phyloP scores from a whole-genome alignment of 192 early-diverging fungal species.

The Coemansia erecta region DNA sequence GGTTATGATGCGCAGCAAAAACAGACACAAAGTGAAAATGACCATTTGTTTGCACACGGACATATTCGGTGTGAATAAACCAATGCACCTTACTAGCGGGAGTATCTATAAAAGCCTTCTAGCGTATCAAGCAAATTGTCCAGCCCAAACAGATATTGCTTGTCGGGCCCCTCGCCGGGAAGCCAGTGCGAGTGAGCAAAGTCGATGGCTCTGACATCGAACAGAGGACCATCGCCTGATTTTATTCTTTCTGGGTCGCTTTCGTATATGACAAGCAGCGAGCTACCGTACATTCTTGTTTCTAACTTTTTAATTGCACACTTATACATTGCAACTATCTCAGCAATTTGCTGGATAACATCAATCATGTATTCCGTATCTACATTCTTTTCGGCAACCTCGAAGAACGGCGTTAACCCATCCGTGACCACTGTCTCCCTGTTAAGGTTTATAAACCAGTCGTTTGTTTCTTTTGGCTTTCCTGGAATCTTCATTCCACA shows the following conservation, averaged over 20 bases:
- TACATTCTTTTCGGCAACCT: constrained; percentile 52
- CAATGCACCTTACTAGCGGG: neutral
- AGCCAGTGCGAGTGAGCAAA: constrained; percentile 84
- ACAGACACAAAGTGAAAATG: too few relatives aligned
- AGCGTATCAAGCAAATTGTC: constrained; percentile 60
- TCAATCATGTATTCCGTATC: too few relatives aligned
- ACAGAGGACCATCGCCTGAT: constrained; percentile 44
- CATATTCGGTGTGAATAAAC: too few relatives aligned
- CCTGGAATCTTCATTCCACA: neutral
- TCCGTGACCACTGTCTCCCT: constrained; percentile 51
- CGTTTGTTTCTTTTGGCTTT: constrained; percentile 18
- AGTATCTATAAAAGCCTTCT: constrained; percentile 11
- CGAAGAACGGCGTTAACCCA: constrained; percentile 64
- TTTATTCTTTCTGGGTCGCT: constrained; percentile 31
- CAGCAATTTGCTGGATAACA: constrained; percentile 42
- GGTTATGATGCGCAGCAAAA: too few relatives aligned
- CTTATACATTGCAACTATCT: constrained; percentile 56
- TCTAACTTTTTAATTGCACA: constrained; percentile 54
- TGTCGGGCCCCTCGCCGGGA: constrained; percentile 63
- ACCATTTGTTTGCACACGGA: too few relatives aligned
- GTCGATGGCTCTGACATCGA: constrained; percentile 68
- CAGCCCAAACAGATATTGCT: constrained; percentile 65
- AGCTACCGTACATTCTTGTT: constrained; percentile 69
- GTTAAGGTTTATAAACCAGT: constrained; percentile 32
- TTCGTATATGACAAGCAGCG: constrained; percentile 83